phyloP scores from a whole-genome alignment of 2,329 filamentous ascomycete species.

The Fonsecaea monophora region DNA sequence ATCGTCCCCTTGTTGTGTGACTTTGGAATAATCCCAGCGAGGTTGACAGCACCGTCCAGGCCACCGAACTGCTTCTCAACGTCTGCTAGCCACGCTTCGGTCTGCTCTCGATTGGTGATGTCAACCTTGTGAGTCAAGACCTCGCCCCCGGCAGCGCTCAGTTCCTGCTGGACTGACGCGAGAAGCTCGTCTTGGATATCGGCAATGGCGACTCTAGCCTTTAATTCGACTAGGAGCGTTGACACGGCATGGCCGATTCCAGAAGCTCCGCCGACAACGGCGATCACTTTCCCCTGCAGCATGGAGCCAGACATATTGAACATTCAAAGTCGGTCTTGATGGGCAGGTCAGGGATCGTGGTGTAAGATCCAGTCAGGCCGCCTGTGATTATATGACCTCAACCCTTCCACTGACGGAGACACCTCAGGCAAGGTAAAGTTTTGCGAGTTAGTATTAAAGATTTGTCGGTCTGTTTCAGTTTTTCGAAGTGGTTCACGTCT shows the following conservation, averaged over 20 bases:
- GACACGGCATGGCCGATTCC: neutral
- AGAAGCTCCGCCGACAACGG: neutral
- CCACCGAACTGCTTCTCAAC: neutral
- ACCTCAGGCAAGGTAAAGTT: too few relatives aligned
- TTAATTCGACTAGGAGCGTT: neutral
- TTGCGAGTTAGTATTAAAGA: too few relatives aligned
- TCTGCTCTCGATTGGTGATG: neutral
- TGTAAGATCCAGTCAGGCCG: too few relatives aligned
- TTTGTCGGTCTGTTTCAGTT: too few relatives aligned
- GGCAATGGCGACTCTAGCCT: neutral
- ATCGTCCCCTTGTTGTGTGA: neutral
- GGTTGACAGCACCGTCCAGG: neutral
- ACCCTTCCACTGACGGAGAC: too few relatives aligned
- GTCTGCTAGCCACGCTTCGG: neutral
- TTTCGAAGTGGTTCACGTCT: too few relatives aligned
- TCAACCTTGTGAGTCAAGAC: neutral
- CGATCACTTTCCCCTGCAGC: neutral
- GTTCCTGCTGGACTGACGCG: neutral
- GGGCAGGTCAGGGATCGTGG: too few relatives aligned
- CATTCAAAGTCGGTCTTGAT: neutral
- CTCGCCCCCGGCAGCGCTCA: neutral
- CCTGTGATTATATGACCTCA: too few relatives aligned
- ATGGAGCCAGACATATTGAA: neutral
- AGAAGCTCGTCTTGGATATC: neutral
- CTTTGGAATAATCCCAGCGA: neutral